Percentiles rank a stretch among this genome's conserved stretches.
Conservation (phyloP, 2,329 filamentous ascomycete genomes). For the Leptographium procerum region DNA sequence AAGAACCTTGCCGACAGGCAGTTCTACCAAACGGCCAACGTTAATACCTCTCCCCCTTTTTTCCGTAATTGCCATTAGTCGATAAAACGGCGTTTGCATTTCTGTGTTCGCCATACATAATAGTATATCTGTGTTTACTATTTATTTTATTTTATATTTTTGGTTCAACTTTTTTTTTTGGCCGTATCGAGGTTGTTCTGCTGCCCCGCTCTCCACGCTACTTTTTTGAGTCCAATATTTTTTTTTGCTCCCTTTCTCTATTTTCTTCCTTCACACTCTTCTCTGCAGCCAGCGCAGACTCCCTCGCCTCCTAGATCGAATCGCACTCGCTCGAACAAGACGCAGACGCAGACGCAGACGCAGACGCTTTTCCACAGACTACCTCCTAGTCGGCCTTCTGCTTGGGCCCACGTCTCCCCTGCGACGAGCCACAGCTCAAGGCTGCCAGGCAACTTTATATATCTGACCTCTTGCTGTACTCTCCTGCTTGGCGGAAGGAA, state of each 20-base stretch:
- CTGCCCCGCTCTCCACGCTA: conserved; percentile 13
- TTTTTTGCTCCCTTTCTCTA: conserved; percentile 5
- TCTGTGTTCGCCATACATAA: neutral
- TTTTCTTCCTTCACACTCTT: neutral
- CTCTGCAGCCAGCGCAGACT: neutral
- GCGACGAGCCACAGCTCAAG: conserved; percentile 4
- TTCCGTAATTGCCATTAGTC: neutral
- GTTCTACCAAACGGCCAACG: neutral
- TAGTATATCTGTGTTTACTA: neutral
- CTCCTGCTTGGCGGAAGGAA: neutral
- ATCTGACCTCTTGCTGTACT: neutral
- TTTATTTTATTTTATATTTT: neutral
- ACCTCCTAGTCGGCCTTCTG: neutral
- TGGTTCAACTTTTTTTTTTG: neutral
- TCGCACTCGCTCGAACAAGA: neutral
- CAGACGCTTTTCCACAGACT: neutral
- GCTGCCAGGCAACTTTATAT: neutral
- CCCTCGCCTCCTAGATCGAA: neutral
- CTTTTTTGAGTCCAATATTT: conserved; percentile 7
- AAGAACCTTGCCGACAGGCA: neutral
- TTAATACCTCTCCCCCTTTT: neutral
- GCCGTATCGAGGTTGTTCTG: neutral
- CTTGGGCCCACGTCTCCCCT: neutral
- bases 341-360: neutral
- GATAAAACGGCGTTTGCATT: neutral